These are phyloP conservation scores for Trifolium pratense DNA, from an alignment of 306 rosid genomes.

Conservation along the genomic window DNA sequence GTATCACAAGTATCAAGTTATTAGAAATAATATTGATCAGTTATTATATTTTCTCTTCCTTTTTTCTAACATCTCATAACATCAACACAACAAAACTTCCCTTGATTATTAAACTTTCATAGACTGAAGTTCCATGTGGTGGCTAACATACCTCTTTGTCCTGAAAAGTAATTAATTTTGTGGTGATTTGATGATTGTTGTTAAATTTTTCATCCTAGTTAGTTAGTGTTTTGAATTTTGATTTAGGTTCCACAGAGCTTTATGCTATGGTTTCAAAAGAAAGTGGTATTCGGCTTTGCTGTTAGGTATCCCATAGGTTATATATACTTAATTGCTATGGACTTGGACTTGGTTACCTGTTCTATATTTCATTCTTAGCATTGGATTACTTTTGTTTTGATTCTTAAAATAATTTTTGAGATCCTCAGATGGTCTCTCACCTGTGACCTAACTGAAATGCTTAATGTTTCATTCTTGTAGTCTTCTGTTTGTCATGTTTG, in stretches of 20 bases:
- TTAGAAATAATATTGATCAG: not conserved
- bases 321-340: not conserved
- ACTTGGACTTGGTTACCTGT: constrained; percentile 2
- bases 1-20: not conserved
- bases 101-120: constrained; percentile 4
- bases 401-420: constrained; percentile 34
- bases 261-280: constrained; percentile 4
- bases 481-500: constrained; percentile 54
- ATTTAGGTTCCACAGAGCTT: not conserved
- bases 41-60: not conserved
- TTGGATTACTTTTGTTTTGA: constrained; percentile 16
- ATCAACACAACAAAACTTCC: constrained; percentile 37
- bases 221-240: not conserved
- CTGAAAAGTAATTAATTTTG: constrained; percentile 47
- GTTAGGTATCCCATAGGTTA: constrained; percentile 12
- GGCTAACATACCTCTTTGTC: constrained; percentile 56
- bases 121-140: constrained; percentile 40
- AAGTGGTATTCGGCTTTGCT: not conserved
- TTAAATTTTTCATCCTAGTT: constrained; percentile 18
- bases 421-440: constrained; percentile 54
- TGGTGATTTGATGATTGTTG: not conserved
- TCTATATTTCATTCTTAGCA: not conserved
- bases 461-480: constrained; percentile 55
- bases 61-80: not conserved
- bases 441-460: constrained; percentile 59